Base-by-base conservation (phyloP, 2,329 filamentous ascomycete genomes). In the Macroventuria anomochaeta region DNA sequence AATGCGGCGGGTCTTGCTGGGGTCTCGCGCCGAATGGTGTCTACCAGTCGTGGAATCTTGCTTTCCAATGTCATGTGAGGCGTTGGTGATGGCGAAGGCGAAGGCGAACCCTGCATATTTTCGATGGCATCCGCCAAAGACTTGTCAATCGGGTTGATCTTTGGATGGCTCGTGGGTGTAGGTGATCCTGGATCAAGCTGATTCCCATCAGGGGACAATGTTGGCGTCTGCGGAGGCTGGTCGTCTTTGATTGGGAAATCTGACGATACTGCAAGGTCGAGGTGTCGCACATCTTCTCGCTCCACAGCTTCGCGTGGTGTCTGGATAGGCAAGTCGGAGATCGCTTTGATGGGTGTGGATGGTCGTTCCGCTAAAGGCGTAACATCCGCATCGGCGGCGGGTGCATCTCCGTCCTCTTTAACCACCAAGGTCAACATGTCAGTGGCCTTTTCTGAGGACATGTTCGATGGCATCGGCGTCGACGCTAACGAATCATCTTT, bases 361-460 rank as follows among this genome's bases (percentile, higher is more conserved):
- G 31, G 59, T 55, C 15, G 41, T 17, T 60, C 52, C 31, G 58
- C 46, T 31, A 40, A 21, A 6, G 42, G 44, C 7, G 58, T 40
- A 3, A 39, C 21, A 7, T 49, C 55, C 6, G 21, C 38, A 7
- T 66, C 61, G n/a, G 20, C 32, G 8, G 25, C 26, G 17, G 50
- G 43, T 11, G 56, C 49, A 26, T 55, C 68, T 11, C 69, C 67
- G 7, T 64, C 83, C 65, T 88, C 85, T 64, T 89, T 83, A 12
- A 88, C 82, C 3, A 88, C 86, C 7, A 85, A 86, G 6, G 82
- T 81, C 23, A 90, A 72, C 60, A 87, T 84, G 67, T 87, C 80
- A 46, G 86, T 82, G 7, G 85, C 82, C 64, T 86, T 86, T 62
- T 89, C 86, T 0, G 81, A 80, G 12, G 80, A 86, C 58, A 85